Conservation (phyloP, 1,139 yeast species). For the Tardiomyces depauwii region DNA sequence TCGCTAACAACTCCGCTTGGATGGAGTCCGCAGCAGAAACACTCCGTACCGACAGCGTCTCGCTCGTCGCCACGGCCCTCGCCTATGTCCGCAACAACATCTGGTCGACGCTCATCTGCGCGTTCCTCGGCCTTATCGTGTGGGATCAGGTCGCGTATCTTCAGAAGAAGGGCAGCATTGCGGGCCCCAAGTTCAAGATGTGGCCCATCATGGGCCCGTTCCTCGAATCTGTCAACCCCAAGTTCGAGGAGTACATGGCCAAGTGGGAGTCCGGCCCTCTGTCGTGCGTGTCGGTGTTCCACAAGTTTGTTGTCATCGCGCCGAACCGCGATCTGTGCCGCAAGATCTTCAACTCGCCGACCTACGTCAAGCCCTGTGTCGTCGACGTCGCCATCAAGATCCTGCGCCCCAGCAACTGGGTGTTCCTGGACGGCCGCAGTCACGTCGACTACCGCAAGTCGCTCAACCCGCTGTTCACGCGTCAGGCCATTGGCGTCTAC, state of each 20-base stretch:
- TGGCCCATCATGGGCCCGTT: slow-evolving; percentile 98
- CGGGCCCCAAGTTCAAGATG: slow-evolving; percentile 75
- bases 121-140: slow-evolving; percentile 25
- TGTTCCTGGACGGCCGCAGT: slow-evolving; percentile 88
- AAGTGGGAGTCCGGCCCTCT: slow-evolving; percentile 94
- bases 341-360: slow-evolving; percentile 75
- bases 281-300: slow-evolving; percentile 94
- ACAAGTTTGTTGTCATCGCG: slow-evolving; percentile 94
- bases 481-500: slow-evolving; percentile 70
- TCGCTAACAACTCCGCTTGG: not conserved
- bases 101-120: not conserved
- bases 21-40: not conserved
- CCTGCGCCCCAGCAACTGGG: slow-evolving; percentile 94
- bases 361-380: slow-evolving; percentile 90
- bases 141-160: slow-evolving; percentile 80
- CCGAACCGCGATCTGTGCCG: slow-evolving; percentile 83
- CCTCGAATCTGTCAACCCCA: slow-evolving; percentile 90
- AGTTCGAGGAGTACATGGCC: slow-evolving; percentile 82
- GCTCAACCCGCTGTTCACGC: slow-evolving; percentile 79
- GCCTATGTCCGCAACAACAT: not conserved
- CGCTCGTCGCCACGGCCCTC: not conserved
- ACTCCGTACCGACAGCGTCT: slow-evolving; percentile 7
- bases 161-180: slow-evolving; percentile 71
- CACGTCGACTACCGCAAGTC: slow-evolving; percentile 90
- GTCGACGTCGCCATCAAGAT: slow-evolving; percentile 94